phyloP scores from a whole-genome alignment of 352 stramenopile species.

The Elongisporangium anandrum region DNA sequence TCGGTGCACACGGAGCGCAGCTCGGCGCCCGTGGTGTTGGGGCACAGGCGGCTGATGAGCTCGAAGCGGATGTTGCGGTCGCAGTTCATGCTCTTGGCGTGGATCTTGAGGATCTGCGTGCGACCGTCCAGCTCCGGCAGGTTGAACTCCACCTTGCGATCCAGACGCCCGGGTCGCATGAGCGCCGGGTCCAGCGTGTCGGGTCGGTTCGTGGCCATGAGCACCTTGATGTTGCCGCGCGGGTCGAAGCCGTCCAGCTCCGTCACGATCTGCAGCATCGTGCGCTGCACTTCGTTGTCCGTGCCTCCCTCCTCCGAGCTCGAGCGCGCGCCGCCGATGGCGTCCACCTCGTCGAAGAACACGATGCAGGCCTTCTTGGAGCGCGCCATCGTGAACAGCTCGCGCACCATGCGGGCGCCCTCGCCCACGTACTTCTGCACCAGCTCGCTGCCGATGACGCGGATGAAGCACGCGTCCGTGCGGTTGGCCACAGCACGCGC shows the following conservation, averaged over 20 bases:
- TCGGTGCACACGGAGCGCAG: constrained; percentile 98
- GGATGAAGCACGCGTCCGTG: constrained; percentile 99
- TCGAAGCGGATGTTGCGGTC: constrained; percentile 99
- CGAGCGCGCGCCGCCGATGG: constrained; percentile 93
- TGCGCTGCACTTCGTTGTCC: constrained; percentile 99
- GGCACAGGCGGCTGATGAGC: constrained; percentile 96
- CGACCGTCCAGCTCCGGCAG: constrained; percentile 97
- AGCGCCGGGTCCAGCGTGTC: constrained; percentile 97
- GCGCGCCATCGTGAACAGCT: constrained; percentile 99
- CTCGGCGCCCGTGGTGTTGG: constrained; percentile 98
- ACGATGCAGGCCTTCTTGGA: constrained; percentile 98
- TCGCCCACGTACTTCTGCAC: constrained; percentile 99
- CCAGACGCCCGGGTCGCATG: constrained; percentile 94
- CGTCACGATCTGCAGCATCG: constrained; percentile 99
- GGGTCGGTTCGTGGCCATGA: constrained; percentile 98
- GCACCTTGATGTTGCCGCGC: constrained; percentile 98
- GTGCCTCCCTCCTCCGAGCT: constrained; percentile 90
- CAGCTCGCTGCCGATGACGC: constrained; percentile 98
- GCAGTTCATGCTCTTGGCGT: constrained; percentile 99
- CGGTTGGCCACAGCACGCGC: constrained; percentile 97
- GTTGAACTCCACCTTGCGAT: constrained; percentile 99
- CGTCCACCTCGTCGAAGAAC: constrained; percentile 99
- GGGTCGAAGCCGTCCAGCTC: constrained; percentile 99
- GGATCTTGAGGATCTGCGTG: constrained; percentile 99
- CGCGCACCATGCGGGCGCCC: constrained; percentile 98